These are phyloP conservation scores for Tulasnella sp. DNA, from an alignment of 768 basidiomycete genomes.

Conservation along the genomic window DNA sequence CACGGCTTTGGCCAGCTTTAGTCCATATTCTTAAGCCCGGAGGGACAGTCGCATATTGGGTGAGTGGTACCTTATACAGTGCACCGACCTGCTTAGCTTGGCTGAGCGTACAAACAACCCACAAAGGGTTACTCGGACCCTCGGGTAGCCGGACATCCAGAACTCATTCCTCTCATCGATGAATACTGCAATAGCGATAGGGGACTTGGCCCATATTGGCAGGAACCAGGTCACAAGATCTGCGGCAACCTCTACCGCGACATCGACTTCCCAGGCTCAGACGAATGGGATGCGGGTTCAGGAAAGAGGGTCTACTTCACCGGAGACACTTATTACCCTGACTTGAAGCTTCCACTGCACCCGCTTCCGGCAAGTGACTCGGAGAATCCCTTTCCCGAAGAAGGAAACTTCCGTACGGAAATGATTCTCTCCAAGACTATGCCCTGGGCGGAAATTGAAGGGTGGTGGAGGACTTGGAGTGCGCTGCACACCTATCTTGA, in stretches of 20 bases:
- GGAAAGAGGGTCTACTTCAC: slow-evolving; percentile 43
- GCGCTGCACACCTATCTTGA: slow-evolving; percentile 70
- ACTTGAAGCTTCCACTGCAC: slow-evolving; percentile 26
- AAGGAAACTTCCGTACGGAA: slow-evolving; percentile 14
- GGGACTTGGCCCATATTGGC: slow-evolving; percentile 73
- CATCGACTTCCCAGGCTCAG: slow-evolving; percentile 50
- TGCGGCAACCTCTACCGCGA: slow-evolving; percentile 70
- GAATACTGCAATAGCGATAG: slow-evolving; percentile 47
- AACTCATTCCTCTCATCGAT: slow-evolving; percentile 60
- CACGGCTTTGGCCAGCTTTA: slow-evolving; percentile 41
- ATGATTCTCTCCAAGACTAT: slow-evolving; percentile 61
- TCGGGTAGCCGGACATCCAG: slow-evolving; percentile 62
- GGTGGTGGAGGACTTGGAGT: slow-evolving; percentile 72
- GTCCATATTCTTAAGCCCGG: slow-evolving; percentile 39
- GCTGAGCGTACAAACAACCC: neutral
- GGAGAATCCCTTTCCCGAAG: neutral
- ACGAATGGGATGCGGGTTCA: slow-evolving; percentile 39
- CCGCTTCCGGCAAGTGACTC: neutral
- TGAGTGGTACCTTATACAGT: neutral
- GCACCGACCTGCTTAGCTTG: neutral
- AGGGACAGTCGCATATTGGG: slow-evolving; percentile 44
- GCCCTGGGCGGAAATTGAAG: slow-evolving; percentile 67
- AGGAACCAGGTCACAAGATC: slow-evolving; percentile 72
- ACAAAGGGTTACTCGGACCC: slow-evolving; percentile 64
- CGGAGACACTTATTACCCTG: slow-evolving; percentile 48